Base-by-base conservation (phyloP, 164 flowering plant species). In the Brasenia schreberi region DNA sequence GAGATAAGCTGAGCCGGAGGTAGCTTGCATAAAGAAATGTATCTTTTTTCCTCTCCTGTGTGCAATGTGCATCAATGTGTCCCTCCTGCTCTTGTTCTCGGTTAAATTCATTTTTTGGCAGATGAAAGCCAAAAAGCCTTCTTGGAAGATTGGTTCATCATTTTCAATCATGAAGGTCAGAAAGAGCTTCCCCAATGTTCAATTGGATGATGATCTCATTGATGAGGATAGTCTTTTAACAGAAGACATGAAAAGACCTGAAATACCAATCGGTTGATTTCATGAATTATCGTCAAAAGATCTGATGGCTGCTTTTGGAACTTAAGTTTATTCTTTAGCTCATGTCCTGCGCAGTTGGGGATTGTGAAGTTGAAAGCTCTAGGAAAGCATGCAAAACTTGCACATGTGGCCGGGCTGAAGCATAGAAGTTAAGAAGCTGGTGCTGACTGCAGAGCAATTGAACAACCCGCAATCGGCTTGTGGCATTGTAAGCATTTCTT, bases 301-400 rank as follows among this genome's bases (percentile, higher is more conserved):
- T 52, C 61, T 4, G 23, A 18, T 11, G n/a, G n/a, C 18, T n/a
- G 65, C 43, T 18, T 45, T 60, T 7, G 17, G 6, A 60, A 60
- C 1, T 60, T 60, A 5, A 19, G 64, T 3, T 75, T n/a, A 65
- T 61, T 27, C 61, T 3, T 60, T 14, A 19, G 18, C 62, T 16
- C 17, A n/a, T n/a, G n/a, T 43, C 23, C 65, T 73, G 44, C 75
- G 78, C 84, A 86, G 88, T 77, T 67, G 89, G 77, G 64, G 99
- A 89, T 66, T 95, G 99, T 77, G 97, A 88, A 81, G 88, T 89
- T 71, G 94, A 89, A 76, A 86, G 80, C 77, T 81, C 94, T 18
- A 83, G 83, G 81, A 92, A 95, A 78, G 99, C 99, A 65, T 95
- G 99, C 87, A 95, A 95, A 77, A 92, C 88, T 70, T 95, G 99